Evolutionary conservation across 768 basidiomycete species (phyloP).

Genomic region (Termitomyces sp.): DNA sequence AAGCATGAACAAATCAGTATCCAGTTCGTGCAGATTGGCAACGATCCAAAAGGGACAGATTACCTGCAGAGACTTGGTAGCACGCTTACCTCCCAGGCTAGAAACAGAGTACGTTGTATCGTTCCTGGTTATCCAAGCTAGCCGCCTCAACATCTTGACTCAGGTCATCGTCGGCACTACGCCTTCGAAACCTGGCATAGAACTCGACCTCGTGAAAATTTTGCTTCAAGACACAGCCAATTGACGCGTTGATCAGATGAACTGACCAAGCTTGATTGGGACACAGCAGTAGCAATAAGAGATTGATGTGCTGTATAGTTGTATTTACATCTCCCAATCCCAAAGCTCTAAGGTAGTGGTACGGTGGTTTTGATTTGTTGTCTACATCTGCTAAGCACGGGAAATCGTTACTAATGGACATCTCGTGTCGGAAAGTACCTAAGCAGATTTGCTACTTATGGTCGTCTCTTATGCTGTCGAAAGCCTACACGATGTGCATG

Average conservation of each 20-base stretch:
- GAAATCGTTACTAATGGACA: too few species aligned
- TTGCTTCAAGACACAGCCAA: background rate
- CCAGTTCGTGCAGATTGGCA: background rate
- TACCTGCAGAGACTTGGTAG: background rate
- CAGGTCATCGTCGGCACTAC: background rate
- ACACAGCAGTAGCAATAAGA: too few species aligned
- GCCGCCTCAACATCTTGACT: background rate
- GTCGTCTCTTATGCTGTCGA: too few species aligned
- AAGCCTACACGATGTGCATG: too few species aligned
- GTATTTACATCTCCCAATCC: too few species aligned
- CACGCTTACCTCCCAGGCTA: background rate
- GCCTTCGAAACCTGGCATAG: background rate
- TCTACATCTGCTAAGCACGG: too few species aligned
- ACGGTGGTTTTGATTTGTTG: too few species aligned
- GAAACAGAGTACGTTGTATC: background rate
- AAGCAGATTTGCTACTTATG: too few species aligned
- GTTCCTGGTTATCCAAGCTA: background rate
- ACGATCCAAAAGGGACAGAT: background rate
- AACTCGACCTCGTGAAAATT: background rate
- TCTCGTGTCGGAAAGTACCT: too few species aligned
- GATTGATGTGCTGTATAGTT: too few species aligned
- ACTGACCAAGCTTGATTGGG: too few species aligned
- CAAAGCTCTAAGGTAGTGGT: too few species aligned
- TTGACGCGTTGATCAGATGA: background rate
- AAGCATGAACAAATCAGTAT: background rate